phyloP scores from a whole-genome alignment of 495 filamentous ascomycete genomes.

The Tuber calosporum region DNA sequence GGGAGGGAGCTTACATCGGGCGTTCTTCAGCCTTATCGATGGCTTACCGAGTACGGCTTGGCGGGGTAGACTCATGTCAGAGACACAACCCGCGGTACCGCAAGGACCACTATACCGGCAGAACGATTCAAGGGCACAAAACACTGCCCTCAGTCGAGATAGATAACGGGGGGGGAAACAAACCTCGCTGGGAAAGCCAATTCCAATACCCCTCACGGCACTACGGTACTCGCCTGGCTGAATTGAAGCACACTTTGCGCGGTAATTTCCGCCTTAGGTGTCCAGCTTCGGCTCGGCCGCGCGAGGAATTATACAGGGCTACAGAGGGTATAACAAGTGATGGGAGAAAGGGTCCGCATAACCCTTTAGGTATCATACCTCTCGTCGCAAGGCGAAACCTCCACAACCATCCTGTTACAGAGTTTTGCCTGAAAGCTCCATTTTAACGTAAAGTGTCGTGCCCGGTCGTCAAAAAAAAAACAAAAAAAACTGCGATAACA shows the following conservation, averaged over 20 bases:
- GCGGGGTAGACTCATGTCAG: background rate
- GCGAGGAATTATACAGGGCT: too few species aligned
- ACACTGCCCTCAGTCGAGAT: too few species aligned
- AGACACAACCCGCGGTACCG: background rate
- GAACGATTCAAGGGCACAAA: too few species aligned
- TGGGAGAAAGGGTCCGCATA: background rate
- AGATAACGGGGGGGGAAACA: too few species aligned
- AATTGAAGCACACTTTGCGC: too few species aligned
- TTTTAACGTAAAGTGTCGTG: too few species aligned
- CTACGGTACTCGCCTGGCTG: background rate
- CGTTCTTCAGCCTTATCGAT: background rate
- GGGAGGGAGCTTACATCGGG: background rate
- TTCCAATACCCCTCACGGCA: background rate
- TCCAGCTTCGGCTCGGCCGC: too few species aligned
- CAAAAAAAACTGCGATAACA: too few species aligned
- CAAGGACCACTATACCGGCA: too few species aligned
- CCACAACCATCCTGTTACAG: background rate
- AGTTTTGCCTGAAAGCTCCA: background rate
- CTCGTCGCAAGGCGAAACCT: background rate
- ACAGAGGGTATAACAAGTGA: background rate
- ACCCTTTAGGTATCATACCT: background rate
- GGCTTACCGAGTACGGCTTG: background rate
- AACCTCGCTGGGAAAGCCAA: too few species aligned
- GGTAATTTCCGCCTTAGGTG: too few species aligned
- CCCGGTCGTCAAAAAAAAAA: too few species aligned